Base-by-base conservation (phyloP, 495 filamentous ascomycete species). In the Jackrogersella minutella region DNA sequence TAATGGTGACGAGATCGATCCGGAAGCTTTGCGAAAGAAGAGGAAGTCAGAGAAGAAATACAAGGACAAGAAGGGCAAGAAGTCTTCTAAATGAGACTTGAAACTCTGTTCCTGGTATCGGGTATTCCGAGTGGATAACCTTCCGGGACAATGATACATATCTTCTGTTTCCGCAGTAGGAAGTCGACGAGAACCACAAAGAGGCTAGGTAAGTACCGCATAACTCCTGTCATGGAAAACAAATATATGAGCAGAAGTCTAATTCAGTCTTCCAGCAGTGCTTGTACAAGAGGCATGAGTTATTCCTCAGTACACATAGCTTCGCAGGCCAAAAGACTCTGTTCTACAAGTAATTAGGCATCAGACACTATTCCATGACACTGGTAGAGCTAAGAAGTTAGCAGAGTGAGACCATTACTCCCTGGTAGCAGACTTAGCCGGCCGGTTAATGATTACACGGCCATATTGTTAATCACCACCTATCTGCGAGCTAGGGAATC, bases 21-120 rank as follows among this genome's bases (percentile, higher is more conserved):
- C 28, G 17, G 69, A 75, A 44, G 30, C 64, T 43, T 62, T 67
- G 16, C 72, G 70, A 58, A 73, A 73, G 46, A 73, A 75, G 21
- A 74, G 43, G 10, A 65, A 57, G 28, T 49, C 52, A 37, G 60
- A 51, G 2, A 73, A 66, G 58, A 59, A 64, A 36, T 52, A 60
- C 7, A 67, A 64, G 53, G 54, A 58, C 9, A 69, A 66, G 41
- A 73, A 66, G 49, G 52, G 33, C 31, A 73, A 67, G 33, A 73
- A 70, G 30, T 19, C 37, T 31, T 31, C 51, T 36, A 59, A 50
- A 6, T 60, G 41, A 61, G 5, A 13, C 31, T 24, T n/a, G 11
- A 44, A 16, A 34, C 13, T 21, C 31, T 7, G 17, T 5, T 28
- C 41, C 41, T 17, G 5, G 8, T 14, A 22, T 22, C 22, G 14